These are phyloP conservation scores for Linaria vulgaris DNA, from an alignment of 257 asterid genomes.

Conservation along the genomic window DNA sequence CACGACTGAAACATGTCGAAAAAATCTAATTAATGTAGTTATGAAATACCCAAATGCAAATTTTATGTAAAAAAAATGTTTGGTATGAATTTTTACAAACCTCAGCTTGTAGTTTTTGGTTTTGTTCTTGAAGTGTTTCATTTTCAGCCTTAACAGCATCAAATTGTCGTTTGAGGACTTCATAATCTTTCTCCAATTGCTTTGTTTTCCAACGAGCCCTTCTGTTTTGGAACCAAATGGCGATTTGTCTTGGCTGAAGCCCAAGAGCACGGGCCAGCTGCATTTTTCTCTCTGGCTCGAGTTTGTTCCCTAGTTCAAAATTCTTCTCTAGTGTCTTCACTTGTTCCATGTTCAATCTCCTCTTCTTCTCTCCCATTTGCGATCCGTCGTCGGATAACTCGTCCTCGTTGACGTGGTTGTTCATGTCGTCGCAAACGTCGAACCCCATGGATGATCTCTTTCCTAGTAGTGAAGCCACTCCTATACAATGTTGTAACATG, in stretches of 20 bases:
- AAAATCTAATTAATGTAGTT: too few relatives aligned
- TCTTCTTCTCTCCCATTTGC: constrained; percentile 57
- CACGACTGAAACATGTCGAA: too few relatives aligned
- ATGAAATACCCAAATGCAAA: too few relatives aligned
- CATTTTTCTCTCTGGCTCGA: constrained; percentile 62
- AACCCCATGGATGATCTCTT: constrained; percentile 46
- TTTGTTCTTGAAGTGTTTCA: constrained; percentile 45
- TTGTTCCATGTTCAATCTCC: constrained; percentile 57
- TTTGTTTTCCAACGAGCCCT: constrained; percentile 67
- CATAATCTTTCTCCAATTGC: constrained; percentile 59
- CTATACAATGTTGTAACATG: constrained; percentile 7
- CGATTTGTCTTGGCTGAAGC: constrained; percentile 62
- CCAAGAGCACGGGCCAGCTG: constrained; percentile 66
- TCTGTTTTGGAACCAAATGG: constrained; percentile 66
- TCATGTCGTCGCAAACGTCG: constrained; percentile 34
- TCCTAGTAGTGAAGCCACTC: constrained; percentile 38
- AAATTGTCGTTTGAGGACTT: constrained; percentile 48
- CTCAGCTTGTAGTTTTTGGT: constrained; percentile 59
- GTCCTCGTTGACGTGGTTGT: constrained; percentile 34
- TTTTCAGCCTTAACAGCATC: constrained; percentile 53
- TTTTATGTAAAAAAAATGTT: too few relatives aligned
- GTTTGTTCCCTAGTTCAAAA: constrained; percentile 55
- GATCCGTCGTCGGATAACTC: constrained; percentile 60
- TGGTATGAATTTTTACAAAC: too few relatives aligned
- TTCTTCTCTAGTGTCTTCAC: constrained; percentile 53